Conservation (phyloP, 148 eudicot genomes). For the Fagopyrum tataricum region DNA sequence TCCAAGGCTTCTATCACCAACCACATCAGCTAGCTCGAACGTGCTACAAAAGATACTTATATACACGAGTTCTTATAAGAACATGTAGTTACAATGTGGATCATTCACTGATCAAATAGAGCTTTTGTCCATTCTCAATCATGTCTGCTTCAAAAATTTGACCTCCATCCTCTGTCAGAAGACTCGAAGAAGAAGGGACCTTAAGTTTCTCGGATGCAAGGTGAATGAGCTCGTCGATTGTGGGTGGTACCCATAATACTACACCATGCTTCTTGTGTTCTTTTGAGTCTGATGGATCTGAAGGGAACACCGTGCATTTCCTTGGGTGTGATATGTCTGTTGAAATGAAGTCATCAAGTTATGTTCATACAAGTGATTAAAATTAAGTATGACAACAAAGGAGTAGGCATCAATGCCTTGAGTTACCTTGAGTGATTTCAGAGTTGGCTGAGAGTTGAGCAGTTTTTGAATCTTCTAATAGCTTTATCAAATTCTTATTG, state of each 20-base stretch:
- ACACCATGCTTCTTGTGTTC: constrained; percentile 41
- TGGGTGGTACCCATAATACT: constrained; percentile 65
- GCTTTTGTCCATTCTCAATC: constrained; percentile 66
- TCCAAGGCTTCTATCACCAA: not conserved
- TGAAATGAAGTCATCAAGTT: not conserved
- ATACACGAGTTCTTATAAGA: not conserved
- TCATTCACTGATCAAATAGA: constrained; percentile 40
- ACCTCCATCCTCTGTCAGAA: constrained; percentile 79
- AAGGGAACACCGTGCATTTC: constrained; percentile 64
- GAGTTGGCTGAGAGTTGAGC: constrained; percentile 30
- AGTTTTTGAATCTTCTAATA: constrained; percentile 59
- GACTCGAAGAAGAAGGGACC: constrained; percentile 24
- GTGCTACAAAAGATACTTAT: not conserved
- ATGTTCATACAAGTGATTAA: not conserved
- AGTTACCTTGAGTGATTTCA: constrained; percentile 46
- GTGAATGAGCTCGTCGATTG: constrained; percentile 51
- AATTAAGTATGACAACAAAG: too few relatives aligned
- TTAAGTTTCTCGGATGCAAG: constrained; percentile 45
- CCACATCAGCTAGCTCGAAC: not conserved
- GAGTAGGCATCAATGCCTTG: too few relatives aligned
- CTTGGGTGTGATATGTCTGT: constrained; percentile 32
- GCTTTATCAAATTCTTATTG: constrained; percentile 51
- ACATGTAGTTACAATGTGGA: not conserved
- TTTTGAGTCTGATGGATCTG: constrained; percentile 44
- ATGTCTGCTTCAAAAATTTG: constrained; percentile 61